These are phyloP conservation scores for Mycena haematopus DNA, from an alignment of 768 basidiomycete genomes.

Conservation along the genomic window DNA sequence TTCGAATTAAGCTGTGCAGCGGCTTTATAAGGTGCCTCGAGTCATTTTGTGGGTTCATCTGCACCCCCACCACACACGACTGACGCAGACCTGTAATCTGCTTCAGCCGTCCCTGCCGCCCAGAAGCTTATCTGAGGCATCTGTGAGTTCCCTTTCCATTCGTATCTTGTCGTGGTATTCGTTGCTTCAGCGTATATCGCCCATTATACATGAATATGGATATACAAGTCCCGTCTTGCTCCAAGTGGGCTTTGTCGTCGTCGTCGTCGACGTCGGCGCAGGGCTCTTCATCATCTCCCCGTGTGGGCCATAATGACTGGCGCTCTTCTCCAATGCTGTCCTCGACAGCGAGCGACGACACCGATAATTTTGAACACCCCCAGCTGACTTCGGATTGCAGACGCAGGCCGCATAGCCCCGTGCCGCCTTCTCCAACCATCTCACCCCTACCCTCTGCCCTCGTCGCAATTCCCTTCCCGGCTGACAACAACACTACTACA, in stretches of 20 bases:
- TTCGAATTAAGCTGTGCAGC: conserved; percentile 12
- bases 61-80: conserved; percentile 21
- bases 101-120: conserved; percentile 23
- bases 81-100: conserved; percentile 21
- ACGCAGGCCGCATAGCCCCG: conserved; percentile 24
- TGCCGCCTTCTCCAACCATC: conserved; percentile 24
- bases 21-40: conserved; percentile 21
- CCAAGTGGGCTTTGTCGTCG: conserved; percentile 16
- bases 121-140: conserved; percentile 25
- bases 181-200: conserved; percentile 11
- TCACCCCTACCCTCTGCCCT: neutral
- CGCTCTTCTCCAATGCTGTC: conserved; percentile 25
- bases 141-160: conserved; percentile 25
- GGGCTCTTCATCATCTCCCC: neutral
- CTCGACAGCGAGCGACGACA: conserved; percentile 22
- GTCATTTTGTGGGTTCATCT: conserved; percentile 3
- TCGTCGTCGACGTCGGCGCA: neutral
- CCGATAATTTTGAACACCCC: conserved; percentile 17
- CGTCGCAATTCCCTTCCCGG: conserved; percentile 28
- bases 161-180: conserved; percentile 18
- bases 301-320: neutral
- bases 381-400: conserved; percentile 26
- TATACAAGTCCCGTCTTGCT: conserved; percentile 16
- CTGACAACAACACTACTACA: conserved; percentile 9
- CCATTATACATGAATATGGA: conserved; percentile 19